Evolutionary conservation across 2,329 filamentous ascomycete genomes (phyloP).

Genomic region (Alternaria rosae): DNA sequence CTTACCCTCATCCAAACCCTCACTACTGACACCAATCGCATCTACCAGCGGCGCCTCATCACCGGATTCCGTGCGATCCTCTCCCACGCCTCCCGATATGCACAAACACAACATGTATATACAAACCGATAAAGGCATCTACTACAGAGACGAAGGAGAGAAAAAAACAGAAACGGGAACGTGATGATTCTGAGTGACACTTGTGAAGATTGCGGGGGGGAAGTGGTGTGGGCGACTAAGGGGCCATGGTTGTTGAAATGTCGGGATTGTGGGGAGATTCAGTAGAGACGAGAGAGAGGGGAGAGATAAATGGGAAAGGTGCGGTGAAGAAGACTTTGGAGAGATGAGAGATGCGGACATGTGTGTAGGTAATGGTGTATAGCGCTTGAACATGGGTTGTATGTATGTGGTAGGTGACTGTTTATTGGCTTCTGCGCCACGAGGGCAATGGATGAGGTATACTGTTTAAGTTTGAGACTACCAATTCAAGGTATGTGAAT

Average conservation of each 20-base stretch:
- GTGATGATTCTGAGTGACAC: not conserved
- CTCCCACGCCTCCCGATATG: not conserved
- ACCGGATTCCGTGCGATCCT: not conserved
- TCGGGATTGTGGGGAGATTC: conserved; percentile 5
- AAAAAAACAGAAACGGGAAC: conserved; percentile 7
- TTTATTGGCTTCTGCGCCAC: not conserved
- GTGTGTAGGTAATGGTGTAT: not conserved
- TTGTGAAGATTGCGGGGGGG: conserved; percentile 6
- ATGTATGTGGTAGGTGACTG: not conserved
- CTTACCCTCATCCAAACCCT: not conserved
- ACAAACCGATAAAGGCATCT: not conserved
- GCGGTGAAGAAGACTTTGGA: accelerated
- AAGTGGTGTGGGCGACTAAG: conserved; percentile 9
- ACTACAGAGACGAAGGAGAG: conserved; percentile 6
- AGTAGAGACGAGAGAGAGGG: not conserved
- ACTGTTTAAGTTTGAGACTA: not conserved
- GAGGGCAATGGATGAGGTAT: not conserved
- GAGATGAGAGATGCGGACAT: not conserved
- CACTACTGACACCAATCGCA: not conserved
- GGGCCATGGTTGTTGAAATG: conserved; percentile 13
- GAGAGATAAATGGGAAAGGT: not conserved
- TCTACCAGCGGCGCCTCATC: not conserved
- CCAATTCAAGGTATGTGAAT: not conserved
- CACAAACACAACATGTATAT: not conserved
- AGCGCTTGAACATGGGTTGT: not conserved